These are phyloP conservation scores for Penicillium paxilli DNA, from an alignment of 495 filamentous ascomycete genomes.

Conservation along the genomic window DNA sequence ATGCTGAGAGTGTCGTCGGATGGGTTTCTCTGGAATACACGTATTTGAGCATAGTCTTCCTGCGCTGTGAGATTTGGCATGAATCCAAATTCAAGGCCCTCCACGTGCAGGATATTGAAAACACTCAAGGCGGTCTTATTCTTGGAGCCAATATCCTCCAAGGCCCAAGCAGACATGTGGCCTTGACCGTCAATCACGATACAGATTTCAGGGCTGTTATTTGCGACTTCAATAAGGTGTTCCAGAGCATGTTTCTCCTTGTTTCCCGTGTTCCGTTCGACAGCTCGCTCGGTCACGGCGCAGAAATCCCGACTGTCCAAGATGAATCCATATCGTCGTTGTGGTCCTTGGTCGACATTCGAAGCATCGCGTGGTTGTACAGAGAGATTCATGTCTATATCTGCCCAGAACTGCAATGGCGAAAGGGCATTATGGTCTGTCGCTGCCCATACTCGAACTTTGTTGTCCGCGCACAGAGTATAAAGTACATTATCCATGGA, in stretches of 20 bases:
- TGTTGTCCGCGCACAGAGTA: slow-evolving; percentile 82
- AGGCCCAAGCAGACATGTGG: slow-evolving; percentile 90
- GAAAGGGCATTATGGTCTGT: slow-evolving; percentile 72
- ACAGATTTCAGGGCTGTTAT: slow-evolving; percentile 82
- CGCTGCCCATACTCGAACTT: slow-evolving; percentile 80
- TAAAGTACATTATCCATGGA: slow-evolving; percentile 88
- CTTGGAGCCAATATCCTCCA: slow-evolving; percentile 86
- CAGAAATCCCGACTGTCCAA: slow-evolving; percentile 82
- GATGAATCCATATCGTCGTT: slow-evolving; percentile 73
- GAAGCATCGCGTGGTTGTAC: slow-evolving; percentile 61
- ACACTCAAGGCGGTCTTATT: slow-evolving; percentile 64
- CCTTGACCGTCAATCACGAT: slow-evolving; percentile 82
- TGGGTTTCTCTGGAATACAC: slow-evolving; percentile 65
- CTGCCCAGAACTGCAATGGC: slow-evolving; percentile 75
- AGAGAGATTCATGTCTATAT: slow-evolving; percentile 74
- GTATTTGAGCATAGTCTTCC: slow-evolving; percentile 68
- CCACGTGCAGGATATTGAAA: slow-evolving; percentile 86
- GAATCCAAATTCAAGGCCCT: slow-evolving; percentile 68
- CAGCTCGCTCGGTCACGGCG: slow-evolving; percentile 71
- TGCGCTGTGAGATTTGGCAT: slow-evolving; percentile 39
- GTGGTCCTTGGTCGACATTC: slow-evolving; percentile 22
- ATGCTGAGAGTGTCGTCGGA: slow-evolving; percentile 65
- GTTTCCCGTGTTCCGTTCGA: slow-evolving; percentile 60
- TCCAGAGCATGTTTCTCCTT: slow-evolving; percentile 70
- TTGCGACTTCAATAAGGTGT: slow-evolving; percentile 84